Base-by-base conservation (phyloP, 2,329 filamentous ascomycete species). In the Trichoderma atroviride region DNA sequence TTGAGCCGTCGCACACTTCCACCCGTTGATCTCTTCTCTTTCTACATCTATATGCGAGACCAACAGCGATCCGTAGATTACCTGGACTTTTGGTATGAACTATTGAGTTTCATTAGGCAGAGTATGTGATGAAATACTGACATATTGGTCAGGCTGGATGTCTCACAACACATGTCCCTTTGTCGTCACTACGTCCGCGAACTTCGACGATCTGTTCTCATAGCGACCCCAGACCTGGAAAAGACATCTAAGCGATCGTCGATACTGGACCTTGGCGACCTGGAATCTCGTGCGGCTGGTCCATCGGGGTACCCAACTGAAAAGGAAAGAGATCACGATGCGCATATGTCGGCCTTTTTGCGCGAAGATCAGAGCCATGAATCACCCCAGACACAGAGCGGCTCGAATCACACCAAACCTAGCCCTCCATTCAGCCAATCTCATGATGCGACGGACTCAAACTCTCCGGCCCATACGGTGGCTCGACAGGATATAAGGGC, bases 1-100 rank as follows among this genome's bases (percentile, higher is more conserved):
- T 84, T 99, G 71, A 97, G 93, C 78, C 90, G 96, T 74, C 90
- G 94, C 73, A 99, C 96, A n/a, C 86, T 96, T 24, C 93, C 96
- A 60, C 96, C 96, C 0, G 95, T 99, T 69, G 96, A 99, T 78
- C 86, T 99, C 13, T 99, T 97, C 81, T 97, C 94, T 2, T 99
- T 99, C 84, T 99, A 99, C 82, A 99, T 99, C 76, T 99, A 97
- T 82, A 99, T 99, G 96, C 89, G 96, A 76, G 96, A 99, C 80
- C 94, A 97, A 81, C 96, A 99, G 81, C 90, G 94, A 79, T 97
- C 95, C 9, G 96, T 99, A 14, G 96, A 99, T 78, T 99, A 99
- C 76, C 84, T 99, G 53, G 96, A 99, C 79, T 99, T 99, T 81
- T 99, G 96, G 96, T 98, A 84, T 0, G 40, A 13, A 7, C 16